Conservation (phyloP, 2,329 filamentous ascomycete species). For the Colletotrichum sp. region DNA sequence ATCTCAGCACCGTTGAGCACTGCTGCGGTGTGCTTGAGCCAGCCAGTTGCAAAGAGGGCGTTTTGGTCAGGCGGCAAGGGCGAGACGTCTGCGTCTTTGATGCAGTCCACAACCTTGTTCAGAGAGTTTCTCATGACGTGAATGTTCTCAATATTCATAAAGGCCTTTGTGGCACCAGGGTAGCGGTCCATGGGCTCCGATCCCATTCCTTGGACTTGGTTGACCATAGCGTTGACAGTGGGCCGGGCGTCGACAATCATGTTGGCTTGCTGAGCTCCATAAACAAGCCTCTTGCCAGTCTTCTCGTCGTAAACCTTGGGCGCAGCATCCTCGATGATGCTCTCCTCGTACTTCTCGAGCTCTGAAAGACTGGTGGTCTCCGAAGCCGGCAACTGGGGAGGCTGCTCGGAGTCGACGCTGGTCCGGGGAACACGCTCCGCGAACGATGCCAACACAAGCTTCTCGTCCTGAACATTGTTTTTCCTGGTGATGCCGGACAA, state of each 20-base stretch:
- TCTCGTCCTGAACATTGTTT: slow-evolving; percentile 94
- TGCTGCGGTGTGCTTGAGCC: slow-evolving; percentile 87
- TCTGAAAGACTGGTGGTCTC: slow-evolving; percentile 58
- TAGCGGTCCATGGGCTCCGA: slow-evolving; percentile 99
- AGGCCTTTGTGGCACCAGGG: slow-evolving; percentile 87
- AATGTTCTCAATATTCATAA: slow-evolving; percentile 96
- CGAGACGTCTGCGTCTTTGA: slow-evolving; percentile 92
- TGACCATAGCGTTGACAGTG: slow-evolving; percentile 91
- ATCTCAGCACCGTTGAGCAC: slow-evolving; percentile 84
- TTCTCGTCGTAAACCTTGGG: slow-evolving; percentile 61
- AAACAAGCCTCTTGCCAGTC: slow-evolving; percentile 70
- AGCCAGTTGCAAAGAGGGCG: slow-evolving; percentile 80
- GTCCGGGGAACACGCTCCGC: slow-evolving; percentile 64
- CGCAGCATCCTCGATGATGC: slow-evolving; percentile 59
- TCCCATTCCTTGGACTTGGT: slow-evolving; percentile 90
- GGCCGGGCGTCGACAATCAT: slow-evolving; percentile 95
- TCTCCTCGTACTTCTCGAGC: slow-evolving; percentile 72
- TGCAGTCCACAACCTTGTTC: slow-evolving; percentile 82
- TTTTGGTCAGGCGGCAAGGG: slow-evolving; percentile 83
- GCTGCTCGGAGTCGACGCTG: slow-evolving; percentile 37
- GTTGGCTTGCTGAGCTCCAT: slow-evolving; percentile 92
- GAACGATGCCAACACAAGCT: slow-evolving; percentile 91
- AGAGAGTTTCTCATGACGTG: slow-evolving; percentile 96
- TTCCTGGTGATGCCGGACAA: slow-evolving; percentile 85
- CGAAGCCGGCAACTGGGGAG: slow-evolving; percentile 54